A percentile compares a stretch with the other conserved stretches of the same genome.
Evolutionary conservation across 805 yeast species (phyloP).

Genomic region (Kodamaea kaohsiungensis): DNA sequence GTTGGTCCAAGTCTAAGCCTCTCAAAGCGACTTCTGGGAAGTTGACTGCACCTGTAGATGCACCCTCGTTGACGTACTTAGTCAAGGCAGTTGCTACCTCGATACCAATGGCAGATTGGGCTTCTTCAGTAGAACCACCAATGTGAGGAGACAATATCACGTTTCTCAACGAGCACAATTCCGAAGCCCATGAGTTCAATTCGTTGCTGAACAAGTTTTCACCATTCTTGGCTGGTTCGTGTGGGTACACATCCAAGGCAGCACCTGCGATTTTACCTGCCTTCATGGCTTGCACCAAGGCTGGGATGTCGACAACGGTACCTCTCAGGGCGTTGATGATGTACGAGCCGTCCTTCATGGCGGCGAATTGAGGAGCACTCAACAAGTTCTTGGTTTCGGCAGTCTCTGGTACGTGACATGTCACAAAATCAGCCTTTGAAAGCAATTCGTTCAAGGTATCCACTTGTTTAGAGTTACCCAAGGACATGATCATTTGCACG

Average conservation of each 20-base stretch:
- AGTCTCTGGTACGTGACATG: slow-evolving; percentile 93
- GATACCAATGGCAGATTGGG: slow-evolving; percentile 95
- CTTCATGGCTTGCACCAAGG: slow-evolving; percentile 87
- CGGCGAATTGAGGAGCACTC: slow-evolving; percentile 86
- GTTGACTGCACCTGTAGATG: slow-evolving; percentile 92
- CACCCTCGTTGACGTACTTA: slow-evolving; percentile 94
- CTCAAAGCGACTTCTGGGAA: slow-evolving; percentile 97
- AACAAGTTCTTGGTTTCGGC: slow-evolving; percentile 89
- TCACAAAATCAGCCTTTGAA: slow-evolving; percentile 79
- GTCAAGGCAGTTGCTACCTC: slow-evolving; percentile 88
- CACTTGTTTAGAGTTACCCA: slow-evolving; percentile 96
- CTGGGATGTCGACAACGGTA: slow-evolving; percentile 95
- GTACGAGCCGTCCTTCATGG: slow-evolving; percentile 96
- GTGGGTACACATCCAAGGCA: slow-evolving; percentile 93
- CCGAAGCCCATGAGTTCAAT: slow-evolving; percentile 82
- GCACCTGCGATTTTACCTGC: slow-evolving; percentile 95
- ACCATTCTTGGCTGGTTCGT: slow-evolving; percentile 97
- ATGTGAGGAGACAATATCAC: slow-evolving; percentile 95
- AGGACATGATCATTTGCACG: slow-evolving; percentile 87
- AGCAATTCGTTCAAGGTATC: slow-evolving; percentile 80
- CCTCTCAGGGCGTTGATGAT: slow-evolving; percentile 97
- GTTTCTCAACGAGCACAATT: slow-evolving; percentile 79
- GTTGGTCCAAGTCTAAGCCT: slow-evolving; percentile 83
- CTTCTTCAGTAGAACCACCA: slow-evolving; percentile 99
- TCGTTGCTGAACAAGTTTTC: slow-evolving; percentile 69